Conservation (phyloP, 208 protist genomes). For the Plasmodiophora brassicae region DNA sequence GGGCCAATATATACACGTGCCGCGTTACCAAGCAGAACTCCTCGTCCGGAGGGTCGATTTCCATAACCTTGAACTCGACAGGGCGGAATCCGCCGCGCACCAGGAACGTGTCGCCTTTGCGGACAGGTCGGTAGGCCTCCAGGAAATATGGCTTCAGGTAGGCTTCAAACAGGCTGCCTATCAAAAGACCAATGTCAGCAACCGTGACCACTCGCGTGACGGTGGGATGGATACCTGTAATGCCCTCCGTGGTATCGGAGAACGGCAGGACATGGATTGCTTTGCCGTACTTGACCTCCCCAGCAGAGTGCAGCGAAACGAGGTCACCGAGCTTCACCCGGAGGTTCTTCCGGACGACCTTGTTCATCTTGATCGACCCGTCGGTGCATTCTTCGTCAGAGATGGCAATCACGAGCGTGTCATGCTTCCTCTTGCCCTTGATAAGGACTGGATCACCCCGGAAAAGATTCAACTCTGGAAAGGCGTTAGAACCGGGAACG, state of each 20-base stretch:
- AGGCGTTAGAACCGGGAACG: background rate
- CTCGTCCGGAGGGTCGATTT: slow-evolving; percentile 83
- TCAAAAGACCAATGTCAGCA: slow-evolving; percentile 46
- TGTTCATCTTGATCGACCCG: slow-evolving; percentile 97
- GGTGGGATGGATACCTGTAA: slow-evolving; percentile 54
- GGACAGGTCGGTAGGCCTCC: slow-evolving; percentile 96
- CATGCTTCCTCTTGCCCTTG: slow-evolving; percentile 95
- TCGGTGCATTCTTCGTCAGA: slow-evolving; percentile 69
- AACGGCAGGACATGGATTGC: slow-evolving; percentile 97
- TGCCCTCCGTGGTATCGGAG: slow-evolving; percentile 97
- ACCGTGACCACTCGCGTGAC: background rate
- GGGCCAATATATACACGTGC: background rate
- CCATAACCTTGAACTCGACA: slow-evolving; percentile 99
- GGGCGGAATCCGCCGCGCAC: slow-evolving; percentile 91
- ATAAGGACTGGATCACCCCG: slow-evolving; percentile 76
- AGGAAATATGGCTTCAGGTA: slow-evolving; percentile 99
- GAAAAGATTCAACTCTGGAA: slow-evolving; percentile 90
- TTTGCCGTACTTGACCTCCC: slow-evolving; percentile 95
- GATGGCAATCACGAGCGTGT: slow-evolving; percentile 93
- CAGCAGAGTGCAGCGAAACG: slow-evolving; percentile 85
- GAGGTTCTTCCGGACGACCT: slow-evolving; percentile 97
- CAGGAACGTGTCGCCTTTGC: slow-evolving; percentile 95
- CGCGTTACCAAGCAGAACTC: background rate
- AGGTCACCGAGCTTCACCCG: slow-evolving; percentile 94
- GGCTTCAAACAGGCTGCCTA: slow-evolving; percentile 97